Evolutionary conservation across 331 rosid genomes (phyloP).

Genomic region (Stylosanthes scabra): DNA sequence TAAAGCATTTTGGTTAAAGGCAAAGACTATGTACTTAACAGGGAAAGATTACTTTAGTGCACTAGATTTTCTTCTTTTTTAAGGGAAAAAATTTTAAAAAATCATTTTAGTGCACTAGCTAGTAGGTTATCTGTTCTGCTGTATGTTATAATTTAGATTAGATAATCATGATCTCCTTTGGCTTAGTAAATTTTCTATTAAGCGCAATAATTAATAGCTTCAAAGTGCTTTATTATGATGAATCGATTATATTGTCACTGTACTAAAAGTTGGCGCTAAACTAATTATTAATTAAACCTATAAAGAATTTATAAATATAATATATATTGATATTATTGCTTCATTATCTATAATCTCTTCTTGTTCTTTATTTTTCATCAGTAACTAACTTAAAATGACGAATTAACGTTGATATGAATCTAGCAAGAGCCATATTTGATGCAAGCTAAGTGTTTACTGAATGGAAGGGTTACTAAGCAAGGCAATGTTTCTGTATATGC

Average conservation of each 20-base stretch:
- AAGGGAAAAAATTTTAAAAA: too few relatives aligned
- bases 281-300: too few relatives aligned
- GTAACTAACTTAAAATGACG: constrained; percentile 6
- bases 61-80: neutral
- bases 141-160: neutral
- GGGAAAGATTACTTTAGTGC: constrained; percentile 7
- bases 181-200: neutral
- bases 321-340: neutral
- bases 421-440: neutral
- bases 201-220: neutral
- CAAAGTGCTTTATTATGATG: neutral
- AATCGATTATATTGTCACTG: neutral
- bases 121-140: neutral
- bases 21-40: neutral
- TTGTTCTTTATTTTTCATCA: neutral
- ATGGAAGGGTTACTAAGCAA: neutral
- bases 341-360: constrained; percentile 1
- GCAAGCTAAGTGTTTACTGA: neutral
- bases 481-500: too few relatives aligned
- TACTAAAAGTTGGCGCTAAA: constrained; percentile 4
- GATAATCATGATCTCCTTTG: neutral
- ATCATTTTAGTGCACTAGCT: neutral
- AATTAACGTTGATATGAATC: neutral
- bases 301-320: too few relatives aligned
- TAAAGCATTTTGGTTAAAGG: constrained; percentile 32